These are phyloP conservation scores for Crepidotus variabilis DNA, from an alignment of 768 basidiomycete genomes.

Conservation along the genomic window DNA sequence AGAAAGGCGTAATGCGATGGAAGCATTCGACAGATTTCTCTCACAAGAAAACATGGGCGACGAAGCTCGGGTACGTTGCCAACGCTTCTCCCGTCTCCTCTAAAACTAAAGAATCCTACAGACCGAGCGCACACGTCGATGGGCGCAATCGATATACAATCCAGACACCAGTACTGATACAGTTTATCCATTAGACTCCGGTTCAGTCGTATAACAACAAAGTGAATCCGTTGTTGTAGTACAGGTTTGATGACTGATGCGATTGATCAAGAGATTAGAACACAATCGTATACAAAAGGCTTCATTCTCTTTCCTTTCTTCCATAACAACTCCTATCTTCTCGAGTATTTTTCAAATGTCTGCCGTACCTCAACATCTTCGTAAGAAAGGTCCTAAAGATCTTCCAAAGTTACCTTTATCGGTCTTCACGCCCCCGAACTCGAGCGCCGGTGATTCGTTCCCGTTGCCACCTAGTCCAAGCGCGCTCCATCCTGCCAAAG, in stretches of 20 bases:
- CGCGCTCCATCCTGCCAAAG: conserved; percentile 53
- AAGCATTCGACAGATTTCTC: conserved; percentile 57
- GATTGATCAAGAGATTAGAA: conserved; percentile 7
- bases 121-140: conserved; percentile 27
- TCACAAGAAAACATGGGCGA: conserved; percentile 35
- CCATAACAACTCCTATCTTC: conserved; percentile 7
- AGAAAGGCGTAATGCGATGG: conserved; percentile 49
- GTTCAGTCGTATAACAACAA: conserved; percentile 1
- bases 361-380: conserved; percentile 20
- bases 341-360: conserved; percentile 13
- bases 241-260: conserved; percentile 8
- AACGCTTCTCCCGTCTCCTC: background rate
- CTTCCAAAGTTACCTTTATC: conserved; percentile 73
- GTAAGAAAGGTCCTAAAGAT: conserved; percentile 61
- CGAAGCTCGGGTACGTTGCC: conserved; percentile 13
- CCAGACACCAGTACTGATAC: conserved; percentile 12
- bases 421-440: conserved; percentile 70
- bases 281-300: background rate
- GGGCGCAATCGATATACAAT: conserved; percentile 30
- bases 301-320: conserved; percentile 5
- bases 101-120: conserved; percentile 4
- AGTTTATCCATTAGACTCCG: conserved; percentile 12
- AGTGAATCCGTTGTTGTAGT: background rate
- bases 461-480: conserved; percentile 68
- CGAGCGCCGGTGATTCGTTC: conserved; percentile 63